These are phyloP conservation scores for Alternaria atra DNA, from an alignment of 2,329 filamentous ascomycete genomes.

Conservation along the genomic window DNA sequence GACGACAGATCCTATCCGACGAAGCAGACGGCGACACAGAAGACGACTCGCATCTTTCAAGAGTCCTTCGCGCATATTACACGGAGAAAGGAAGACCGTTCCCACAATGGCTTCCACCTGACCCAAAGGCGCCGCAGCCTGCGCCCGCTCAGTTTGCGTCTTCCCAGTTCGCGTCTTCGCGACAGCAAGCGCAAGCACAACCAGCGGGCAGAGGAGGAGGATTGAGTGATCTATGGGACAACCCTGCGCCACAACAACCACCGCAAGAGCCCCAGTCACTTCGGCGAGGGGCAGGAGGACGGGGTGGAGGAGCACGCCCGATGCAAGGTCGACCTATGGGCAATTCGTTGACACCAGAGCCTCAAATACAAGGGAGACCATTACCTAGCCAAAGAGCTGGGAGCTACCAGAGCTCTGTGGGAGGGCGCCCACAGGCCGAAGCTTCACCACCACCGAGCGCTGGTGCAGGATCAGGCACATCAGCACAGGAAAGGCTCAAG, in stretches of 20 bases:
- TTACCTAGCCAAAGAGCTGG: constrained; percentile 77
- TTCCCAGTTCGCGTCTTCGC: constrained; percentile 64
- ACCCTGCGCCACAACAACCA: constrained; percentile 48
- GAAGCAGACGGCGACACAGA: constrained; percentile 66
- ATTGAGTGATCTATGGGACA: constrained; percentile 69
- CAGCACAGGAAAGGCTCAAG: constrained; percentile 83
- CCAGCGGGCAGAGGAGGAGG: constrained; percentile 53
- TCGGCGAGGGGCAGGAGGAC: constrained; percentile 55
- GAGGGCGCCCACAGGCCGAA: constrained; percentile 47
- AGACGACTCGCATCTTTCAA: constrained; percentile 94
- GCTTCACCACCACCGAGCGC: constrained; percentile 51
- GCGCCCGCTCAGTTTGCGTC: constrained; percentile 61
- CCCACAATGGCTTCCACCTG: constrained; percentile 86
- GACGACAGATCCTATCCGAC: constrained; percentile 72
- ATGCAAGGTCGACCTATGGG: constrained; percentile 39
- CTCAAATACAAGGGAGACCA: constrained; percentile 61
- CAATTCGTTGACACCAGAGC: constrained; percentile 46
- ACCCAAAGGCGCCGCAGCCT: constrained; percentile 75
- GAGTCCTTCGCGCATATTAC: constrained; percentile 93
- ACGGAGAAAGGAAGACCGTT: constrained; percentile 82
- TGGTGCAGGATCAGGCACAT: constrained; percentile 54
- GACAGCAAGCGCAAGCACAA: constrained; percentile 39
- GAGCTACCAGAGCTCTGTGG: constrained; percentile 71
- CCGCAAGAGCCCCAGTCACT: constrained; percentile 55
- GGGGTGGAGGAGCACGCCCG: constrained; percentile 47